Base-by-base conservation (phyloP, 768 basidiomycete species). In the Tylopilus rubrobrunneus region DNA sequence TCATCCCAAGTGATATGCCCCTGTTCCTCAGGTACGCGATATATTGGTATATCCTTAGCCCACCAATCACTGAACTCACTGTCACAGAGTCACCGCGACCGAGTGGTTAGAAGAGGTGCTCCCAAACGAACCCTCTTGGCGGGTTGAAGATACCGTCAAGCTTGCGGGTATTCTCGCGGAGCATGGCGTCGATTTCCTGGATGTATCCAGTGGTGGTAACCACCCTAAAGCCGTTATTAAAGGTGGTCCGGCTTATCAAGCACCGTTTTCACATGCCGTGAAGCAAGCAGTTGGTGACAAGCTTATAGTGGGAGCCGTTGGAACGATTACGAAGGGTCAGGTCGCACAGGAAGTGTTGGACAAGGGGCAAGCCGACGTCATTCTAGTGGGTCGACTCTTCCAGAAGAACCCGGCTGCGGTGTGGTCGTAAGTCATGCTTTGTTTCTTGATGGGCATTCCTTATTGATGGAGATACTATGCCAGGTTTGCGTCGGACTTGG, bases 151-250 rank as follows among this genome's bases (percentile, higher is more conserved):
- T 63, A 87, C 85, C 2, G 80, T 79, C 23, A 71, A 76, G 31
- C 72, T 91, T 23, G 80, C 83, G 2, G 70, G 74, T 17, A 77
- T 84, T 56, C 76, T 92, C 17, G 74, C 74, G 17, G 76, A 79
- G 15, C 77, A 82, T 42, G 88, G 88, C 6, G 78, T 92, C 48
- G 91, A 92, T 67, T 72, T 92, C 34, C 69, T 92, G 44, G 90
- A 92, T 59, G 78, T 88, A 34, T 86, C 84, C 5, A 76, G 77
- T 0, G 88, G 83, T 4, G 91, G 89, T 1, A 80, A 77, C 48
- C 71, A 76, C 53, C 64, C 75, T 1, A 60, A 63, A 41, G 80
- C 81, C 53, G 29, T 53, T 7, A 11, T 62, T 7, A 64, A 60
- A 17, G 14, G 15, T 1, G 56, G 54, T 2, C 9, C 67, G 7